phyloP scores from a whole-genome alignment of 139 green algal genomes.

The Chlorella sp. region DNA sequence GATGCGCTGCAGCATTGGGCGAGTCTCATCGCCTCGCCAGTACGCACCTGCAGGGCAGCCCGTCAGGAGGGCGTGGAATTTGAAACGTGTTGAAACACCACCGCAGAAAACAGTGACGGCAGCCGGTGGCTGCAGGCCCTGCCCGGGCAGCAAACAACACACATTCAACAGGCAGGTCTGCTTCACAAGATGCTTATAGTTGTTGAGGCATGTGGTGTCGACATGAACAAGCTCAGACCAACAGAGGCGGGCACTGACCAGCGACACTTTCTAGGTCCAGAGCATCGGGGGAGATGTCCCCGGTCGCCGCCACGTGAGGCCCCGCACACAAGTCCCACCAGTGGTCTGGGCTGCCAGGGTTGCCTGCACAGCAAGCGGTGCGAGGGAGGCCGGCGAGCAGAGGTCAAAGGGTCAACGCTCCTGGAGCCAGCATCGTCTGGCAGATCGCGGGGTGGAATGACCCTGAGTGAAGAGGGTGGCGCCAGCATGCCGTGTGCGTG shows the following conservation, averaged over 20 bases:
- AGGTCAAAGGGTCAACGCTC: not conserved
- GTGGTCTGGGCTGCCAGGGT: constrained; percentile 61
- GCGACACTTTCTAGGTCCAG: constrained; percentile 94
- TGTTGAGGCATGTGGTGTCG: no score
- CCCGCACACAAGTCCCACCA: constrained; percentile 98
- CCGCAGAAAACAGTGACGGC: no score
- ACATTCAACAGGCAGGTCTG: no score
- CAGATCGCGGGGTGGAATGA: not conserved
- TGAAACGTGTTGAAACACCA: not conserved
- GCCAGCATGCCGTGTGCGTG: no score
- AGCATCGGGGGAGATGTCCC: constrained; percentile 80
- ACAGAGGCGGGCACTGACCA: constrained; percentile 47
- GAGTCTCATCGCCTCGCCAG: constrained; percentile 93
- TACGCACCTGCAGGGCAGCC: constrained; percentile 70
- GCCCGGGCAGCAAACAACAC: no score
- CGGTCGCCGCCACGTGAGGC: constrained; percentile 90
- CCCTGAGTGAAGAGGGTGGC: no score
- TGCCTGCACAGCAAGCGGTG: not conserved
- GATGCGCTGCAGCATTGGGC: constrained; percentile 89
- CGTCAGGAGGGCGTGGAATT: not conserved
- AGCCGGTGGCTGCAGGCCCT: no score
- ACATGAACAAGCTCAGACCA: not conserved
- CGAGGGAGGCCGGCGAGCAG: no score
- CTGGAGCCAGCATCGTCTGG: no score
- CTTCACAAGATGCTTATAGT: no score